phyloP scores from a whole-genome alignment of 2,329 filamentous ascomycete species.

The Cadophora sp. region DNA sequence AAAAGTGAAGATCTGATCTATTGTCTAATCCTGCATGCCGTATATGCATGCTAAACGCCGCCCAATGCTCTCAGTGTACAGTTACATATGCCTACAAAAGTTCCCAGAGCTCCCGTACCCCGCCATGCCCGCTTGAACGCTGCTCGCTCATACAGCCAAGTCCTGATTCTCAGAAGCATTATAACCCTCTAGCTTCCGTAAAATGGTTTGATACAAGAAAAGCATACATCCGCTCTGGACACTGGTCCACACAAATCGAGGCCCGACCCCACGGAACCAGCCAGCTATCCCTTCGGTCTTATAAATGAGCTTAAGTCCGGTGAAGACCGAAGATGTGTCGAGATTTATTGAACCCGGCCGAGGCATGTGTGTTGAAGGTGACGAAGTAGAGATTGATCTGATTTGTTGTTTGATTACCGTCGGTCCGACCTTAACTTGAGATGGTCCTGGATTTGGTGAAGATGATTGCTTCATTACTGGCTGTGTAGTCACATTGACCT shows the following conservation, averaged over 20 bases:
- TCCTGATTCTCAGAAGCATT: constrained; percentile 31
- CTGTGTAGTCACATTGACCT: constrained; percentile 63
- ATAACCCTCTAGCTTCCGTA: constrained; percentile 74
- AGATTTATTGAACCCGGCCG: constrained; percentile 80
- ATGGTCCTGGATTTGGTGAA: constrained; percentile 30
- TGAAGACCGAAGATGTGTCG: constrained; percentile 88
- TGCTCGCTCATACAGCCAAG: constrained; percentile 34
- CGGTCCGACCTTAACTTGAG: constrained; percentile 39
- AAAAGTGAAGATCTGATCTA: constrained; percentile 44
- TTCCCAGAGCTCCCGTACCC: neutral
- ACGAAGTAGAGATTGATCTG: constrained; percentile 86
- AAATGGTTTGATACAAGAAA: constrained; percentile 88
- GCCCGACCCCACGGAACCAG: constrained; percentile 94
- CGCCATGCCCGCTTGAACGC: constrained; percentile 2
- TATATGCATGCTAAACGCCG: constrained; percentile 40
- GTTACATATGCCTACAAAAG: constrained; percentile 38
- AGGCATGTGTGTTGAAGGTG: constrained; percentile 82
- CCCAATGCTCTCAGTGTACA: constrained; percentile 40
- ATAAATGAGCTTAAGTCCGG: constrained; percentile 86
- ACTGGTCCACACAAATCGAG: constrained; percentile 93
- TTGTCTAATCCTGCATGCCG: constrained; percentile 37
- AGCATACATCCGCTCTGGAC: constrained; percentile 97
- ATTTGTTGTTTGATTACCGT: constrained; percentile 53
- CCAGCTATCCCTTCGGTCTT: constrained; percentile 85
- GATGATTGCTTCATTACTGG: constrained; percentile 37